These are phyloP conservation scores for Ophiostoma sp. DNA, from an alignment of 2,329 filamentous ascomycete species.

Conservation along the genomic window DNA sequence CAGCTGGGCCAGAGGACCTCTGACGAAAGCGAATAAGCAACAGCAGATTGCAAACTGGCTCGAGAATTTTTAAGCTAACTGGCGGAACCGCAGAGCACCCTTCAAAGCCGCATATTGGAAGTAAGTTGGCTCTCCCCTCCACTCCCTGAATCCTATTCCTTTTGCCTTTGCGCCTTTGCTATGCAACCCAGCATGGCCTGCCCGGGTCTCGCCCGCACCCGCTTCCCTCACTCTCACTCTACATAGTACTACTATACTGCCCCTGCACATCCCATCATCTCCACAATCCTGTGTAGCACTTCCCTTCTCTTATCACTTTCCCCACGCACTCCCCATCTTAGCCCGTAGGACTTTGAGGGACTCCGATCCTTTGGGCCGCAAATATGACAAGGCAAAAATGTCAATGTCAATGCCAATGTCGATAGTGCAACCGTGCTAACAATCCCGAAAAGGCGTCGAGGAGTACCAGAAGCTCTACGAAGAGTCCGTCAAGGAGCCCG, in stretches of 20 bases:
- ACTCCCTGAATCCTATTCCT: background rate
- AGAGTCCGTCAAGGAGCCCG: conserved; percentile 83
- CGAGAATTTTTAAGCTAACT: conserved; percentile 32
- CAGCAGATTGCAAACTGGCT: background rate
- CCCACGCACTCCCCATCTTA: background rate
- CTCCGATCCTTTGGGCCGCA: background rate
- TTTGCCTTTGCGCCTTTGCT: background rate
- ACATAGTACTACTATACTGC: background rate
- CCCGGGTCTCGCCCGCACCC: background rate
- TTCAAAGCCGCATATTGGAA: conserved; percentile 60
- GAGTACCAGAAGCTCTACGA: conserved; percentile 65
- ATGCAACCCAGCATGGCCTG: background rate
- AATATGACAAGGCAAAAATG: too few species aligned
- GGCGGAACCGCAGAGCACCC: conserved; percentile 54
- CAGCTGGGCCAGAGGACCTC: background rate
- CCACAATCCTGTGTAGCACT: background rate
- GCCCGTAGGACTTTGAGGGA: conserved; percentile 24
- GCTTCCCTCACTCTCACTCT: background rate
- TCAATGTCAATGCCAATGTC: background rate
- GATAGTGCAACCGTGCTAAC: background rate
- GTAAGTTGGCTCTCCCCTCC: conserved; percentile 41
- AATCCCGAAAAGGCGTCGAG: conserved; percentile 47
- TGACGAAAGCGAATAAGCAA: conserved; percentile 8
- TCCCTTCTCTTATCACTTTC: too few species aligned
- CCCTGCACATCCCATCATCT: background rate